Evolutionary conservation across 2,329 filamentous ascomycete species (phyloP).

Genomic region (Trichoderma pleuroti): DNA sequence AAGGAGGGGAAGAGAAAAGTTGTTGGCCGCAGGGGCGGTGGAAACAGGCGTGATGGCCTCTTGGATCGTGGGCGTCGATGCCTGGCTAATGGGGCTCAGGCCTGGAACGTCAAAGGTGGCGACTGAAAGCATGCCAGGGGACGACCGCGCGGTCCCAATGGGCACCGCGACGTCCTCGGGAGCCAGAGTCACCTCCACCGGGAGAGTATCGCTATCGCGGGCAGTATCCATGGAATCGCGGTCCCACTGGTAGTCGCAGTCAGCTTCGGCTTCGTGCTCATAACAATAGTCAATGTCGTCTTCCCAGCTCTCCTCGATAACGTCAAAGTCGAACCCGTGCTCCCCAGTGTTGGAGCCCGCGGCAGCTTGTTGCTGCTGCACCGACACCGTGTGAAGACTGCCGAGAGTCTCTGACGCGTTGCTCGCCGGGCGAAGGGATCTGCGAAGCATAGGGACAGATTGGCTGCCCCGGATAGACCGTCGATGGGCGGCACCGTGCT

Average conservation of each 20-base stretch:
- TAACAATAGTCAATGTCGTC: slow-evolving; percentile 70
- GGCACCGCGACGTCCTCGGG: slow-evolving; percentile 21
- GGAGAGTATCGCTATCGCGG: slow-evolving; percentile 24
- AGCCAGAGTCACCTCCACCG: slow-evolving; percentile 26
- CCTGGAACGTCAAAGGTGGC: slow-evolving; percentile 42
- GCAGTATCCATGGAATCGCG: slow-evolving; percentile 49
- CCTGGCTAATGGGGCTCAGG: slow-evolving; percentile 48
- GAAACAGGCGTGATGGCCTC: slow-evolving; percentile 44
- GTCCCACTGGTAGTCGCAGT: slow-evolving; percentile 65
- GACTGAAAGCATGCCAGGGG: slow-evolving; percentile 30
- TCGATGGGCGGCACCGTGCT: slow-evolving; percentile 37
- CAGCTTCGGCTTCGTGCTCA: slow-evolving; percentile 63
- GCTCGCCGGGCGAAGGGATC: slow-evolving; percentile 43
- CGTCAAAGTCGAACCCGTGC: slow-evolving; percentile 26
- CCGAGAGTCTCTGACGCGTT: slow-evolving; percentile 53
- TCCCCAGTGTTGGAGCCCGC: slow-evolving; percentile 12
- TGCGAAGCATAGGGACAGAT: slow-evolving; percentile 53
- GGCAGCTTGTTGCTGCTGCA: slow-evolving; percentile 33
- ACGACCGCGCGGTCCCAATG: slow-evolving; percentile 22
- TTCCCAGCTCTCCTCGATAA: slow-evolving; percentile 57
- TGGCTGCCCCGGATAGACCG: slow-evolving; percentile 52
- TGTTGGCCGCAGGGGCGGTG: slow-evolving; percentile 40
- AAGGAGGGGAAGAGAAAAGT: slow-evolving; percentile 50
- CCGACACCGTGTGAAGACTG: slow-evolving; percentile 33
- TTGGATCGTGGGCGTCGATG: slow-evolving; percentile 38